A percentile compares a stretch with the other conserved stretches of the same genome.
phyloP scores from a whole-genome alignment of 2,329 filamentous ascomycete species.

The Zarea fungicola region DNA sequence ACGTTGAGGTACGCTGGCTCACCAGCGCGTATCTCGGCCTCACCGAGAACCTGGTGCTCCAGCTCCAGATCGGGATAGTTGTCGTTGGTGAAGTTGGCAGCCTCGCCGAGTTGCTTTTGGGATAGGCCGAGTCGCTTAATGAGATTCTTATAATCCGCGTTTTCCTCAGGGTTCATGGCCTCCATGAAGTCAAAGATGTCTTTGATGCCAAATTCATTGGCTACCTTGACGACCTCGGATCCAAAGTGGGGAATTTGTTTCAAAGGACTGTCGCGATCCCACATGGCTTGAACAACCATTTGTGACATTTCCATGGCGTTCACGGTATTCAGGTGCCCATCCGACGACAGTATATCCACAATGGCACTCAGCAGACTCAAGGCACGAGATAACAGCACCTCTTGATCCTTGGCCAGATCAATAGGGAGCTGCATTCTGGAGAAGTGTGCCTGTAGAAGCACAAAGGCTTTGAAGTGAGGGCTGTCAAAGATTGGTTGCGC shows the following conservation, averaged over 20 bases:
- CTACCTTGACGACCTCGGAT: slow-evolving; percentile 74
- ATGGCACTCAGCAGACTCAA: slow-evolving; percentile 84
- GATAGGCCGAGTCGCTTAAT: slow-evolving; percentile 73
- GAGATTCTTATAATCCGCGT: slow-evolving; percentile 71
- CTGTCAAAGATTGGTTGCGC: slow-evolving; percentile 78
- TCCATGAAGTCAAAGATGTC: slow-evolving; percentile 99
- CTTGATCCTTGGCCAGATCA: slow-evolving; percentile 93
- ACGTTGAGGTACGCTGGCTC: slow-evolving; percentile 78
- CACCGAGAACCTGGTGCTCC: slow-evolving; percentile 79
- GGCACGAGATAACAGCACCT: slow-evolving; percentile 77
- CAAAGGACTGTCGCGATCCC: slow-evolving; percentile 93
- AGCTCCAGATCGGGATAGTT: slow-evolving; percentile 95
- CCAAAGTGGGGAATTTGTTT: slow-evolving; percentile 98
- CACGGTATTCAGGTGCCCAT: slow-evolving; percentile 95
- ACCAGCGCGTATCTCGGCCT: slow-evolving; percentile 73
- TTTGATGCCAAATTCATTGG: slow-evolving; percentile 75
- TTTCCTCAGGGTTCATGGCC: slow-evolving; percentile 93
- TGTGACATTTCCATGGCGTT: slow-evolving; percentile 99
- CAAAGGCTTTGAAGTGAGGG: slow-evolving; percentile 97
- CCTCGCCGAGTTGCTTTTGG: slow-evolving; percentile 77
- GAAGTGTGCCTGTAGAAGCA: slow-evolving; percentile 96
- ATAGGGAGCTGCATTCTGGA: slow-evolving; percentile 94
- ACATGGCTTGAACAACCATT: slow-evolving; percentile 98
- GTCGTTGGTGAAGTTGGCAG: slow-evolving; percentile 91
- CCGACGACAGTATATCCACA: slow-evolving; percentile 91